phyloP scores from a whole-genome alignment of 1,139 yeast genomes.

The Scheffersomyces illinoinensis region DNA sequence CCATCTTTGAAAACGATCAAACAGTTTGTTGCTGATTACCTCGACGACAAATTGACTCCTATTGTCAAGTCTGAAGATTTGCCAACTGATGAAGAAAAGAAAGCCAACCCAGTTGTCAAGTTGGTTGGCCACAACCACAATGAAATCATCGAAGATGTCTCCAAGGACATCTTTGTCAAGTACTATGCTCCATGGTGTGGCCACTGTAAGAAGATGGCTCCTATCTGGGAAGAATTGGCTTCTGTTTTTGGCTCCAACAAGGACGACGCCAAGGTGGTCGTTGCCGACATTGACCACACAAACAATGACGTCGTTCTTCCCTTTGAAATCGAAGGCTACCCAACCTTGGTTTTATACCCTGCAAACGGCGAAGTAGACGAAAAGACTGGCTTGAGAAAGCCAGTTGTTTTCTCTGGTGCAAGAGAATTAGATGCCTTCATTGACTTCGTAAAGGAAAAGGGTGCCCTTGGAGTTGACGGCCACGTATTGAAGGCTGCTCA shows the following conservation, averaged over 20 bases:
- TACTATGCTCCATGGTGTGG: conserved; percentile 99
- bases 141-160: conserved; percentile 61
- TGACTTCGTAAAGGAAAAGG: conserved; percentile 66
- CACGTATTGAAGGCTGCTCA: conserved; percentile 26
- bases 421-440: conserved; percentile 78
- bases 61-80: conserved; percentile 82
- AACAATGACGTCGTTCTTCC: conserved; percentile 79
- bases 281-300: conserved; percentile 91
- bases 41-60: conserved; percentile 67
- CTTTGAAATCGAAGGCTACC: conserved; percentile 78
- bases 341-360: conserved; percentile 89
- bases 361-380: conserved; percentile 77
- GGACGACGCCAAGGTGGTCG: conserved; percentile 53
- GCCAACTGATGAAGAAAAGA: conserved; percentile 67
- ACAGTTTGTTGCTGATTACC: conserved; percentile 63
- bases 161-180: conserved; percentile 87
- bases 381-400: conserved; percentile 53
- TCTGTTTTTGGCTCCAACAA: conserved; percentile 56
- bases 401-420: conserved; percentile 66
- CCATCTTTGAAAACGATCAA: conserved; percentile 46
- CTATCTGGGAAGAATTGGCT: conserved; percentile 87
- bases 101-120: conserved; percentile 70
- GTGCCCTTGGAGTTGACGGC: conserved; percentile 61
- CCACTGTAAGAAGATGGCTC: conserved; percentile 95
- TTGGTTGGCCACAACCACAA: conserved; percentile 87